Evolutionary conservation across 768 basidiomycete genomes (phyloP).

Genomic region (Chiua virens): DNA sequence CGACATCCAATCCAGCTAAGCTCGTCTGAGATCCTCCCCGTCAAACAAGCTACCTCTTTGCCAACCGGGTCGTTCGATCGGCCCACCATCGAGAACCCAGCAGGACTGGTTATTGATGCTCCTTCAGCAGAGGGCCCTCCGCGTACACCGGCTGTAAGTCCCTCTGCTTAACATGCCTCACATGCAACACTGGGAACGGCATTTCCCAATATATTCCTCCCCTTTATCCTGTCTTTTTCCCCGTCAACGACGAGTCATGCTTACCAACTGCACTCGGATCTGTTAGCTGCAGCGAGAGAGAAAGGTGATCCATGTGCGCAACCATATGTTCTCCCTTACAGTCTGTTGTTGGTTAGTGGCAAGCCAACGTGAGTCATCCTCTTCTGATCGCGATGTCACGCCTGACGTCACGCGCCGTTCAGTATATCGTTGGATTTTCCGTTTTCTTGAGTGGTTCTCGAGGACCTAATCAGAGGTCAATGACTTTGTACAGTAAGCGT

Average conservation of each 20-base stretch:
- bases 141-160: slow-evolving; percentile 24
- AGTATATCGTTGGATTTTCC: slow-evolving; percentile 28
- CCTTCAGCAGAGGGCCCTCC: slow-evolving; percentile 10
- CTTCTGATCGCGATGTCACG: not conserved
- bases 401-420: not conserved
- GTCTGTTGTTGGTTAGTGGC: slow-evolving; percentile 23
- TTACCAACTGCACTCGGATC: slow-evolving; percentile 22
- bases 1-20: slow-evolving; percentile 1
- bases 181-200: slow-evolving; percentile 9
- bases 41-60: slow-evolving; percentile 11
- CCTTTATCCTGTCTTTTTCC: slow-evolving; percentile 10
- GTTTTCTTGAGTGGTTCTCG: slow-evolving; percentile 22
- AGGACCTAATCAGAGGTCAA: slow-evolving; percentile 21
- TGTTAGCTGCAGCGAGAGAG: slow-evolving; percentile 21
- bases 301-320: slow-evolving; percentile 4
- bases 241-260: slow-evolving; percentile 13
- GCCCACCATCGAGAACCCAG: not conserved
- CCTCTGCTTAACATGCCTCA: slow-evolving; percentile 19
- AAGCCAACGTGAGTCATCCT: slow-evolving; percentile 23
- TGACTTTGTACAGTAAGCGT: not conserved
- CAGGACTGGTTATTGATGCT: not conserved
- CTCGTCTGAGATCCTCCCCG: not conserved
- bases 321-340: slow-evolving; percentile 7
- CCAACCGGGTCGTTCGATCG: slow-evolving; percentile 8
- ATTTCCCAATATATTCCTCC: not conserved